Evolutionary conservation across 1,284 basidiomycete species (phyloP), one percentile per base, ranked within the genome.

Genomic region (Ceratobasidium sp.): DNA sequence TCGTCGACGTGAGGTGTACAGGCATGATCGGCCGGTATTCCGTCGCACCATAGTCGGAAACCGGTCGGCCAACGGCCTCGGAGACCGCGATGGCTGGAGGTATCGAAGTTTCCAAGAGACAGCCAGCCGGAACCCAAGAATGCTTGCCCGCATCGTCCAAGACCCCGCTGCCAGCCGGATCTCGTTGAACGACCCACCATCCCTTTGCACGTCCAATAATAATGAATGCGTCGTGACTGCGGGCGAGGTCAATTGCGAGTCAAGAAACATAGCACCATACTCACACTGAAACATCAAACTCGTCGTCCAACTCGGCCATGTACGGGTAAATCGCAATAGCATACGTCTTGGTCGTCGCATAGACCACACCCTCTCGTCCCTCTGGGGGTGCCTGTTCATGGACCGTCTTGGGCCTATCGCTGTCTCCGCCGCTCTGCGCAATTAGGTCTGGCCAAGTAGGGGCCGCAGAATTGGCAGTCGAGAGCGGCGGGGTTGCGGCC

Each of bases 141-240:
- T 93, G 89, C 77, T 91, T 88, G 57, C 82, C 79, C 34, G 86
- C 83, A 73, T 93, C 91, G 69, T 91, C 88, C 49, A 94, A 86
- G 57, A 89, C 81, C 13, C 95, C 95, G 4, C 88, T 85, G 1
- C 94, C 95, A 52, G 87, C 87, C 25, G 91, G 90, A 78, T 99
- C 97, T 35, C 93, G 87, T 77, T 98, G 95, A 2, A 99, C 96
- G 38, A 98, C 92, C 94, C 96, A 99, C 97, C 97, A 99, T 0
- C 97, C 97, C 72, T 96, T 90, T 15, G 94, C 91, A 72, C 96
- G 90, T 70, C 92, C 93, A 65, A 97, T 82, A 75, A 98, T 96
- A 73, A 98, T 88, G 78, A 97, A 98, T 0, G 93, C 93, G 76
- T 95, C 91, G 38, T 91, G 91, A 35, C 90, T 94, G 73, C 3